Conservation (phyloP, 2,329 filamentous ascomycete species). For the Dactylellina cionopaga region DNA sequence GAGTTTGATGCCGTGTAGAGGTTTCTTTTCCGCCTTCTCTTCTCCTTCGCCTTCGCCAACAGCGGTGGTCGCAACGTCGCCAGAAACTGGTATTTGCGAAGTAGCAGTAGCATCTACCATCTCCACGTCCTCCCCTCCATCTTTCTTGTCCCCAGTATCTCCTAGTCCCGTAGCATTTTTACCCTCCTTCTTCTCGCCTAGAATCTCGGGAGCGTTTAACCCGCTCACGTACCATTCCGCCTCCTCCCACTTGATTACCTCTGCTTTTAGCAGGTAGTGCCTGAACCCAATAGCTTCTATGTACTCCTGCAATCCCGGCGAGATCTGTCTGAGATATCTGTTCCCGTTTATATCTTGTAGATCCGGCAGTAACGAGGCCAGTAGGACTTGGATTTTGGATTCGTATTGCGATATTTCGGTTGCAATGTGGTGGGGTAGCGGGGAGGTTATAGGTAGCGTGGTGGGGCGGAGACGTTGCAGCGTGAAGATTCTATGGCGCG, state of each 20-base stretch:
- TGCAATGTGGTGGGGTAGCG: slow-evolving; percentile 73
- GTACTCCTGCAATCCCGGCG: slow-evolving; percentile 86
- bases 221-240: slow-evolving; percentile 42
- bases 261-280: slow-evolving; percentile 83
- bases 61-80: neutral
- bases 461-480: slow-evolving; percentile 58
- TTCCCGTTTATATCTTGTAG: slow-evolving; percentile 80
- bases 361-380: slow-evolving; percentile 75
- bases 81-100: neutral
- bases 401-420: slow-evolving; percentile 77
- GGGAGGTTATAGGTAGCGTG: slow-evolving; percentile 62
- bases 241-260: slow-evolving; percentile 68
- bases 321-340: slow-evolving; percentile 82
- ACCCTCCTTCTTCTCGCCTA: slow-evolving; percentile 58
- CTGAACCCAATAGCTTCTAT: slow-evolving; percentile 90
- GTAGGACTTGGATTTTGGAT: slow-evolving; percentile 75
- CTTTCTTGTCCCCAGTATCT: slow-evolving; percentile 55
- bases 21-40: slow-evolving; percentile 32
- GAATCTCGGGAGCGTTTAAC: slow-evolving; percentile 58
- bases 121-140: slow-evolving; percentile 51
- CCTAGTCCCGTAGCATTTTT: too few relatives aligned
- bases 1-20: slow-evolving; percentile 69
- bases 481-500: slow-evolving; percentile 73
- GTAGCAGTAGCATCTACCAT: slow-evolving; percentile 25
- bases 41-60: neutral